Conservation (phyloP, 1,139 yeast genomes). For the Suhomyces taliae region DNA sequence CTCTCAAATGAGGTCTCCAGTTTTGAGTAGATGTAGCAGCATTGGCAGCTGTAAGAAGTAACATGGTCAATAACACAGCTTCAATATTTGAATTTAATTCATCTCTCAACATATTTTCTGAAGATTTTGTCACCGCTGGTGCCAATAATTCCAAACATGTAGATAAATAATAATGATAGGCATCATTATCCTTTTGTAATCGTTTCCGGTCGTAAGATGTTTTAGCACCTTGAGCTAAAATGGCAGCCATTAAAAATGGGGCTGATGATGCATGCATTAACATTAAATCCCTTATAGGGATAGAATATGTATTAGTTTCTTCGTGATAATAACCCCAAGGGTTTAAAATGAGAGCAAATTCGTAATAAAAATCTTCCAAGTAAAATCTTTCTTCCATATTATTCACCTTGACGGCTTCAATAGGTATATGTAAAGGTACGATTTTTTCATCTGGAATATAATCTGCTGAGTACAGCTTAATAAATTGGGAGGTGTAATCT, state of each 20-base stretch:
- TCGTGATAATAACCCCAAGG: slow-evolving; percentile 20
- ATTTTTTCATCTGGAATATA: slow-evolving; percentile 2
- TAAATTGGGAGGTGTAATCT: slow-evolving; percentile 6
- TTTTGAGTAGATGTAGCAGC: slow-evolving; percentile 19
- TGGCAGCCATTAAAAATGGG: slow-evolving; percentile 21
- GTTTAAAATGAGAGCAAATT: slow-evolving; percentile 17
- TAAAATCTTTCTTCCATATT: slow-evolving; percentile 16
- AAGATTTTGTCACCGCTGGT: slow-evolving; percentile 16
- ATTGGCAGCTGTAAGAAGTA: slow-evolving; percentile 20
- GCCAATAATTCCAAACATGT: slow-evolving; percentile 19
- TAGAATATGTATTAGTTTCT: slow-evolving; percentile 11
- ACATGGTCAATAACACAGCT: slow-evolving; percentile 20
- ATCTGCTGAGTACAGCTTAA: slow-evolving; percentile 3
- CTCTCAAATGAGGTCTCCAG: slow-evolving; percentile 24
- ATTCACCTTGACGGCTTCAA: slow-evolving; percentile 13
- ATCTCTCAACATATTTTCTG: slow-evolving; percentile 9
- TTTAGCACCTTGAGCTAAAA: slow-evolving; percentile 22
- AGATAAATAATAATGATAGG: slow-evolving; percentile 18
- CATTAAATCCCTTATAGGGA: slow-evolving; percentile 20
- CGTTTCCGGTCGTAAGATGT: slow-evolving; percentile 13
- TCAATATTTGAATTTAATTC: slow-evolving; percentile 16
- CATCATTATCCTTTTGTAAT: slow-evolving; percentile 18
- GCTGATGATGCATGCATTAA: slow-evolving; percentile 18
- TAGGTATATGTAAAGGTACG: slow-evolving; percentile 12
- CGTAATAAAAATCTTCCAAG: slow-evolving; percentile 19